Base-by-base conservation (phyloP, 495 filamentous ascomycete species). In the Astrocystis sublimbata region DNA sequence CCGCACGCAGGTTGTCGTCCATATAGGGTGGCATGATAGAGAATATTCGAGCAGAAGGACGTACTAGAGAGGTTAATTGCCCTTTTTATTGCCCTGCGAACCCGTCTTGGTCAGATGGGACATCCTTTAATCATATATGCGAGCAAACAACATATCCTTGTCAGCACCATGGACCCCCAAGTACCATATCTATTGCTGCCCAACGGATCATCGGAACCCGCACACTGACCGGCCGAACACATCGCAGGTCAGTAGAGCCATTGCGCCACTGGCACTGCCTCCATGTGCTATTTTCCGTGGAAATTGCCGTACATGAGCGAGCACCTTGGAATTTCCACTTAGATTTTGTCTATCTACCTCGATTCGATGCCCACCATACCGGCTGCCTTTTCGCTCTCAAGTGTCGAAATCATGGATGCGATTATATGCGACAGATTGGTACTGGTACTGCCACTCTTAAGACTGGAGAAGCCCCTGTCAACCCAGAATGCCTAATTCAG, bases 321-420 rank as follows among this genome's bases (percentile, higher is more conserved):
- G n/a, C n/a, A n/a, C n/a, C n/a, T 33, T 33, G 23, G 24, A 31
- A 57, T 19, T 57, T 57, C 54, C 54, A 57, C 54, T 33, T 57
- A 1, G 21, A 9, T 28, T 33, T n/a, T n/a, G n/a, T n/a, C n/a
- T 45, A 9, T 45, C 40, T 57, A 15, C 28, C 36, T 56, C 19
- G 36, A 42, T 23, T 24, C 38, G 33, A 40, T 43, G 54, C 38
- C 54, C 54, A 40, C 26, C 23, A 21, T 41, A 26, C 3, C 3
- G 28, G 15, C 45, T 31, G 24, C 38, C 40, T 43, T 23, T 3
- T 35, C 26, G 13, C 28, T 15, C 4, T 13, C 15, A 23, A 41
- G 33, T 33, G 40, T 12, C 28, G 17, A 31, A 4, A 7, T n/a
- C 24, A 28, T 3, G 45, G 35, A 24, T n/a, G n/a, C 38, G 5